phyloP scores from a whole-genome alignment of 2,329 filamentous ascomycete genomes.

The Karstenula rhodostoma region DNA sequence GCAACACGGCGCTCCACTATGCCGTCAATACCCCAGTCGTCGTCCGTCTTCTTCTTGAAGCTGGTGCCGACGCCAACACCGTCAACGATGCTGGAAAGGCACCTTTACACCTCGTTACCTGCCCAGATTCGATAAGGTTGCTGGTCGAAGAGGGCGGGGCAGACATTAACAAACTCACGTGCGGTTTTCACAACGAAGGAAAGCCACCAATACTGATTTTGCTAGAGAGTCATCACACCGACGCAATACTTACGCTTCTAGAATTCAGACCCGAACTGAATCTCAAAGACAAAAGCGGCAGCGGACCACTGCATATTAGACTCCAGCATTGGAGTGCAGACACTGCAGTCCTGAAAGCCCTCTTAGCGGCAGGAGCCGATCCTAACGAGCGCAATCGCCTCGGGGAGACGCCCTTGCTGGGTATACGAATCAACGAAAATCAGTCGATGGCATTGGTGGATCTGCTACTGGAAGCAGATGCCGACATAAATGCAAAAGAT shows the following conservation, averaged over 20 bases:
- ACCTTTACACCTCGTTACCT: slow-evolving; percentile 10
- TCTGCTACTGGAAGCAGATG: slow-evolving; percentile 32
- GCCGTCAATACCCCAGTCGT: slow-evolving; percentile 12
- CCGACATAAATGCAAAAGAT: slow-evolving; percentile 32
- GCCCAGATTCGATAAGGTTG: slow-evolving; percentile 1
- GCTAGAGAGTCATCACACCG: not conserved
- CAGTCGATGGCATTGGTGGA: slow-evolving; percentile 19
- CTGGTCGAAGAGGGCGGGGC: slow-evolving; percentile 15
- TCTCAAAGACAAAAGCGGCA: slow-evolving; percentile 14
- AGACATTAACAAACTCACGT: slow-evolving; percentile 11
- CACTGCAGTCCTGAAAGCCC: not conserved
- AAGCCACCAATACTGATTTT: slow-evolving; percentile 10
- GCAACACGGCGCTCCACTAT: slow-evolving; percentile 14
- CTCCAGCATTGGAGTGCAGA: not conserved
- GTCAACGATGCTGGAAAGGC: slow-evolving; percentile 4
- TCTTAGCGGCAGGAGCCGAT: slow-evolving; percentile 18
- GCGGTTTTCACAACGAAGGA: not conserved
- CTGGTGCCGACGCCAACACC: slow-evolving; percentile 21
- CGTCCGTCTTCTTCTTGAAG: slow-evolving; percentile 16
- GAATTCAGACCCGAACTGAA: slow-evolving; percentile 16
- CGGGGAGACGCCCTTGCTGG: slow-evolving; percentile 11
- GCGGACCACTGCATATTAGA: slow-evolving; percentile 14
- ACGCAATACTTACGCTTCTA: slow-evolving; percentile 13
- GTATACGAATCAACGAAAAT: slow-evolving; percentile 5
- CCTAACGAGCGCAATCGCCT: slow-evolving; percentile 12